Conservation (phyloP, 495 filamentous ascomycete species). For the Lasiosphaeria ovina region DNA sequence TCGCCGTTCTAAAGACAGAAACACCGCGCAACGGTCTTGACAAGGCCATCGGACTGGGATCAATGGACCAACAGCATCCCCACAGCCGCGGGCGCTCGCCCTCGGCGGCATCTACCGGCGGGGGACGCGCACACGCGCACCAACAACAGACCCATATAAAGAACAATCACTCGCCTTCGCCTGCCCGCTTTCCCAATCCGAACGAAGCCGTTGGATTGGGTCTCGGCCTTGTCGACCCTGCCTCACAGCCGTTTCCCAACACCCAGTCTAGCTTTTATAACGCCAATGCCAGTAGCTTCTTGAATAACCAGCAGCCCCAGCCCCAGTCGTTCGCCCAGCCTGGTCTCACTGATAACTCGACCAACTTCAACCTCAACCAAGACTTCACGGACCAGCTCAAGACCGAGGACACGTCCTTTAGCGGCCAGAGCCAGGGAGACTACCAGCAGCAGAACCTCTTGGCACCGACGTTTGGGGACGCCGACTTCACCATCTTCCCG, state of each 20-base stretch:
- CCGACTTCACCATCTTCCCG: slow-evolving; percentile 57
- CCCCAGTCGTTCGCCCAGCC: slow-evolving; percentile 36
- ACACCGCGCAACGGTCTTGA: slow-evolving; percentile 26
- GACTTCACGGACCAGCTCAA: slow-evolving; percentile 39
- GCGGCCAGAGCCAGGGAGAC: slow-evolving; percentile 18
- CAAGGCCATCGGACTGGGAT: slow-evolving; percentile 18
- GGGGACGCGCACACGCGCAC: slow-evolving; percentile 19
- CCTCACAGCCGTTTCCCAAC: slow-evolving; percentile 35
- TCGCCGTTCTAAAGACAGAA: slow-evolving; percentile 39
- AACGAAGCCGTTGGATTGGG: slow-evolving; percentile 44
- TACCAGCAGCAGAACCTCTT: slow-evolving; percentile 36
- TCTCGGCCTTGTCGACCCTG: slow-evolving; percentile 42
- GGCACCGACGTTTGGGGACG: slow-evolving; percentile 41
- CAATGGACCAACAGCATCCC: slow-evolving; percentile 48
- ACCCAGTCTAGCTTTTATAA: slow-evolving; percentile 38
- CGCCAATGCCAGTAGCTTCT: slow-evolving; percentile 34
- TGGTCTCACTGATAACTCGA: slow-evolving; percentile 31
- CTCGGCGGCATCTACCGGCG: slow-evolving; percentile 38
- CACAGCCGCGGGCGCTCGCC: slow-evolving; percentile 47
- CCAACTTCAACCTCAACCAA: slow-evolving; percentile 41
- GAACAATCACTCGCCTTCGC: slow-evolving; percentile 49
- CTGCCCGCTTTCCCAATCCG: slow-evolving; percentile 44
- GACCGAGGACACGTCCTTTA: slow-evolving; percentile 35
- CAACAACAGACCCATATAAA: slow-evolving; percentile 51
- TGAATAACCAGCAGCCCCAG: slow-evolving; percentile 41